phyloP scores from a whole-genome alignment of 495 filamentous ascomycete species.

The Aspergillus baeticus region DNA sequence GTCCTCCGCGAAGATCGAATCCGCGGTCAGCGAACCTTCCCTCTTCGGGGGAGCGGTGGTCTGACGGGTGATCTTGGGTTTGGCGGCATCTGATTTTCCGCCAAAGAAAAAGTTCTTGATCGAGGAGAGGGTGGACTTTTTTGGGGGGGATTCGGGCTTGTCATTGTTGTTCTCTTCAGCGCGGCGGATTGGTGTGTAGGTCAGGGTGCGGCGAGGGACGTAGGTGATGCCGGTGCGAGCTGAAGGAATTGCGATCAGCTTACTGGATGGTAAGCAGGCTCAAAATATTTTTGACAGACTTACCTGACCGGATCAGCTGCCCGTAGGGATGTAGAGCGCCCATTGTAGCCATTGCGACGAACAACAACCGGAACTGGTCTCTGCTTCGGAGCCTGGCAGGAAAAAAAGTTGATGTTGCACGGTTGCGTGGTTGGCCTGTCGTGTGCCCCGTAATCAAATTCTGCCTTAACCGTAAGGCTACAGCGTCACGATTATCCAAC shows the following conservation, averaged over 20 bases:
- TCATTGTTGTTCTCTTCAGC: constrained; percentile 30
- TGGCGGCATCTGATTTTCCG: constrained; percentile 22
- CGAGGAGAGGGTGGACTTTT: constrained; percentile 27
- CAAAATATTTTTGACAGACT: background rate
- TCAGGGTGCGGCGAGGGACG: constrained; percentile 42
- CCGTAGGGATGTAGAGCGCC: constrained; percentile 37
- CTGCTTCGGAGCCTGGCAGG: constrained; percentile 8
- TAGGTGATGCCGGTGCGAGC: constrained; percentile 38
- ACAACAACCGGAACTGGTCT: background rate
- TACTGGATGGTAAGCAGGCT: background rate
- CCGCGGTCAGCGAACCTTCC: constrained; percentile 35
- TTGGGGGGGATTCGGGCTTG: constrained; percentile 15
- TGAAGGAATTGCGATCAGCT: constrained; percentile 4
- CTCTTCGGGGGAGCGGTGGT: constrained; percentile 30
- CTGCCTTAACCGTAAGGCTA: background rate
- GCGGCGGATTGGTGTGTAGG: constrained; percentile 32
- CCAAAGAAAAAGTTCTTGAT: constrained; percentile 44
- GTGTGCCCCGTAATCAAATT: background rate
- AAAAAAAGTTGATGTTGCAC: constrained; percentile 14
- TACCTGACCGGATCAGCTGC: constrained; percentile 43
- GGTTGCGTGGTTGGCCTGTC: background rate
- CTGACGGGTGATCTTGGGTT: constrained; percentile 31
- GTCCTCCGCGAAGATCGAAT: constrained; percentile 47
- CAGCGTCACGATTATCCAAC: background rate
- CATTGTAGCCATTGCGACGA: constrained; percentile 40